Evolutionary conservation across 768 basidiomycete species (phyloP).

Genomic region (Podaxis sp.): DNA sequence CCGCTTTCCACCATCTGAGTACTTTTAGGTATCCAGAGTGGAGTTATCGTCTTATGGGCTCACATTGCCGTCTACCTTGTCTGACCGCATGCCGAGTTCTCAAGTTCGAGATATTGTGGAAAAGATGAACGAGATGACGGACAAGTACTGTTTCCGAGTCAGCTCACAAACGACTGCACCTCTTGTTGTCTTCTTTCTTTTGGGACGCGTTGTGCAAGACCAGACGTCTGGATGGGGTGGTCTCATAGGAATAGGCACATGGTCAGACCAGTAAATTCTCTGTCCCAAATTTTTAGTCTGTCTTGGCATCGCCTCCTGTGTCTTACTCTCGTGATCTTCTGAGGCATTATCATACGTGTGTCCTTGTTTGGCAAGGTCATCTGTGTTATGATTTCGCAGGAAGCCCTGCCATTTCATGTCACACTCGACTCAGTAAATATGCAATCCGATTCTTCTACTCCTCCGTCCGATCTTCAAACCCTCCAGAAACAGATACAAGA

Average conservation of each 20-base stretch:
- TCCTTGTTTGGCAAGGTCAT: constrained; percentile 5
- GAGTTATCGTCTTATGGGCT: neutral
- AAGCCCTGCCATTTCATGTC: neutral
- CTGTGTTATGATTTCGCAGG: neutral
- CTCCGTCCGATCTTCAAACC: constrained; percentile 10
- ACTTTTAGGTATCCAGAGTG: neutral
- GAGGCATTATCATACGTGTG: neutral
- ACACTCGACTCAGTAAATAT: neutral
- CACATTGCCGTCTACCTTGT: constrained; percentile 2
- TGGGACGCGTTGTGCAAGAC: constrained; percentile 25
- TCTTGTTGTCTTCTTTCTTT: constrained; percentile 31
- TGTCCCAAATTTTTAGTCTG: neutral
- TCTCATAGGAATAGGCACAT: constrained; percentile 31
- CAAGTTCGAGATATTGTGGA: neutral
- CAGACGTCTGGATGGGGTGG: constrained; percentile 28
- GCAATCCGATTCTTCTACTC: constrained; percentile 3
- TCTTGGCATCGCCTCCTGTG: neutral
- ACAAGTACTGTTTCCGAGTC: constrained; percentile 25
- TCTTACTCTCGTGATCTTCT: too few species aligned
- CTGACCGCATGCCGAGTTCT: constrained; percentile 6
- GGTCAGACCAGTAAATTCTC: constrained; percentile 24
- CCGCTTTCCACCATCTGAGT: neutral
- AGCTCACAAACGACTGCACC: constrained; percentile 15
- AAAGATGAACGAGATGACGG: constrained; percentile 13
- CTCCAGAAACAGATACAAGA: constrained; percentile 42